A percentile compares a stretch with the other conserved stretches of the same genome.
These are phyloP conservation scores for Microcos paniculata DNA, from an alignment of 345 rosid genomes.

Conservation along the genomic window DNA sequence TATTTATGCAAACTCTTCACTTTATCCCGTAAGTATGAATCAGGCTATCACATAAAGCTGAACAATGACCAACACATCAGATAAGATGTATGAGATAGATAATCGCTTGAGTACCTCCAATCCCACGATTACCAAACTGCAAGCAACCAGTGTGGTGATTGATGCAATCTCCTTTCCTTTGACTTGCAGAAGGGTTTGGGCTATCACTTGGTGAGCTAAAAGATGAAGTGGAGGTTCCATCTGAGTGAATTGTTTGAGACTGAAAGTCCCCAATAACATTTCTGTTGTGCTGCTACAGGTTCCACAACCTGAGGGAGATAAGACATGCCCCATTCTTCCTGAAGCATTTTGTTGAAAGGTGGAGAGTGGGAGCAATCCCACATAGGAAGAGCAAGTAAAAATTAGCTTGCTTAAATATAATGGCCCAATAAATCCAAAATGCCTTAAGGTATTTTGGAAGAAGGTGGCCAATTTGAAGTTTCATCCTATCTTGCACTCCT, in stretches of 20 bases:
- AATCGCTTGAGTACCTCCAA: conserved; percentile 57
- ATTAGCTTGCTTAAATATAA: too few relatives aligned
- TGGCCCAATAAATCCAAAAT: too few relatives aligned
- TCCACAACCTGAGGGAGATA: conserved; percentile 47
- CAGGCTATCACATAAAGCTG: conserved; percentile 7
- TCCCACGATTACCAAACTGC: conserved; percentile 73
- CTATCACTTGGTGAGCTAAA: conserved; percentile 35
- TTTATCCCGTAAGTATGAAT: conserved; percentile 10
- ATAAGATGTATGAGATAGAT: not conserved
- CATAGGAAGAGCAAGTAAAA: too few relatives aligned
- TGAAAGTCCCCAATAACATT: conserved; percentile 51
- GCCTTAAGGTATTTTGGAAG: too few relatives aligned
- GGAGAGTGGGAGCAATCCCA: too few relatives aligned
- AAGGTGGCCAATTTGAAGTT: too few relatives aligned
- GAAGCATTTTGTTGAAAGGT: conserved; percentile 26
- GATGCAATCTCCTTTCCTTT: conserved; percentile 46
- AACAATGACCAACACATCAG: not conserved
- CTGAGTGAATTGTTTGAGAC: conserved; percentile 42
- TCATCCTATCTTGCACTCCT: too few relatives aligned
- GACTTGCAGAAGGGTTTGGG: conserved; percentile 38
- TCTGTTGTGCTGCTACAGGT: conserved; percentile 42
- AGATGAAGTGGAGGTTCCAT: conserved; percentile 43
- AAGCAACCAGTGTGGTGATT: conserved; percentile 42
- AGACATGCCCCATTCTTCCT: conserved; percentile 55
- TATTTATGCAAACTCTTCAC: not conserved